Evolutionary conservation across 768 basidiomycete genomes (phyloP).

Genomic region (Tylopilus cervinicoccineus): DNA sequence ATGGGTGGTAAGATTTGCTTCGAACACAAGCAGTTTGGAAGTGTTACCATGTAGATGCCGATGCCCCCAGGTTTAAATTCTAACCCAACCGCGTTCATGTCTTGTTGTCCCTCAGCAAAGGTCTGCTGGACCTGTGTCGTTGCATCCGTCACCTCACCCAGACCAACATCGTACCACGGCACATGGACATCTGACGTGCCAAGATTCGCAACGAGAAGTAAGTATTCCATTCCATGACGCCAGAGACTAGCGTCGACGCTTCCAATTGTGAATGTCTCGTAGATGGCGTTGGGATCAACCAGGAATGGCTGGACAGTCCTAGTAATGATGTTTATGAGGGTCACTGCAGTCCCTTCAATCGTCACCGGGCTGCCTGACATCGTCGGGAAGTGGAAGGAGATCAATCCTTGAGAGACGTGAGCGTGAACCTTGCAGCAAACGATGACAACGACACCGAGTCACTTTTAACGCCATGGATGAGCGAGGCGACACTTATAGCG

Average conservation of each 20-base stretch:
- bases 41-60: conserved; percentile 22
- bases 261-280: conserved; percentile 1
- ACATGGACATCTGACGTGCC: not conserved
- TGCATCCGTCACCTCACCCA: conserved; percentile 11
- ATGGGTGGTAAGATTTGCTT: too few species aligned
- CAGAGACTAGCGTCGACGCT: conserved; percentile 26
- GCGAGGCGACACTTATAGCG: conserved; percentile 21
- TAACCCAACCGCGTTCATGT: conserved; percentile 16
- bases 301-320: conserved; percentile 21
- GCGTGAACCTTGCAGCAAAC: not conserved
- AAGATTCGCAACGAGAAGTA: conserved; percentile 19
- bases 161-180: conserved; percentile 18
- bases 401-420: conserved; percentile 18
- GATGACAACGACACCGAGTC: not conserved
- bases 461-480: conserved; percentile 28
- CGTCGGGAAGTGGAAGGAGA: conserved; percentile 28
- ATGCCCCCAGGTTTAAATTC: not conserved
- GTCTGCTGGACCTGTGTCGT: conserved; percentile 18
- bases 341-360: conserved; percentile 18
- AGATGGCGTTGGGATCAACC: conserved; percentile 7
- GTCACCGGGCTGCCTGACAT: conserved; percentile 16
- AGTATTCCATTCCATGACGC: conserved; percentile 19
- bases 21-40: too few species aligned
- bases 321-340: conserved; percentile 1
- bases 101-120: conserved; percentile 12